Percentiles rank a stretch among this genome's conserved stretches.
These are phyloP conservation scores for Metschnikowia anglica DNA, from an alignment of 805 yeast species.

Conservation along the genomic window DNA sequence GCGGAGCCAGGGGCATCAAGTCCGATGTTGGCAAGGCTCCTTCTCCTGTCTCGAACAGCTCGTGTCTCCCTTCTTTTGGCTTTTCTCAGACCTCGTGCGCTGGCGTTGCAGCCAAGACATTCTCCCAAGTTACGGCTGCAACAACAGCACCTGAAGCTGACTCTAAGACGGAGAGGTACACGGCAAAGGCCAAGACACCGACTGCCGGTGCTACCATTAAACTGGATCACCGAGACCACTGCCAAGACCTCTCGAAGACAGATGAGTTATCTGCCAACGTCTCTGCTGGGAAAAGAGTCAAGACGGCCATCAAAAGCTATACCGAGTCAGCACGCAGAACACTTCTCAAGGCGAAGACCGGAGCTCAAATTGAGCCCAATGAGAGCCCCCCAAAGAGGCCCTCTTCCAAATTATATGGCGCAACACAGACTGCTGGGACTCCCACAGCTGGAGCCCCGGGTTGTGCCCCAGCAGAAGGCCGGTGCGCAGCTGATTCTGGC, in stretches of 20 bases:
- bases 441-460: too few species aligned
- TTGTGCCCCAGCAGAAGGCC: background rate
- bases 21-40: background rate
- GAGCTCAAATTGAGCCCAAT: background rate
- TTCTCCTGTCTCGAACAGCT: background rate
- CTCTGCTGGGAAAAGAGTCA: background rate
- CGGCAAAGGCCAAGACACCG: background rate
- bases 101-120: background rate
- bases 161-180: background rate
- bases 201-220: background rate
- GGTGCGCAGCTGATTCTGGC: background rate
- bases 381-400: background rate
- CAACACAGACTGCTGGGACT: too few species aligned
- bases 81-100: background rate
- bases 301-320: background rate
- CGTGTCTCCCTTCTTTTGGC: background rate
- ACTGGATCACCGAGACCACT: background rate
- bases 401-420: background rate
- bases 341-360: background rate
- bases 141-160: background rate
- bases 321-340: background rate
- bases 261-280: background rate
- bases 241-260: background rate
- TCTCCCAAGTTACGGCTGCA: background rate
- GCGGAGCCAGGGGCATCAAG: background rate